Percentiles rank a stretch among this genome's conserved stretches.
Conservation (phyloP, 352 stramenopile species). For the Globisporangium orthogonon region DNA sequence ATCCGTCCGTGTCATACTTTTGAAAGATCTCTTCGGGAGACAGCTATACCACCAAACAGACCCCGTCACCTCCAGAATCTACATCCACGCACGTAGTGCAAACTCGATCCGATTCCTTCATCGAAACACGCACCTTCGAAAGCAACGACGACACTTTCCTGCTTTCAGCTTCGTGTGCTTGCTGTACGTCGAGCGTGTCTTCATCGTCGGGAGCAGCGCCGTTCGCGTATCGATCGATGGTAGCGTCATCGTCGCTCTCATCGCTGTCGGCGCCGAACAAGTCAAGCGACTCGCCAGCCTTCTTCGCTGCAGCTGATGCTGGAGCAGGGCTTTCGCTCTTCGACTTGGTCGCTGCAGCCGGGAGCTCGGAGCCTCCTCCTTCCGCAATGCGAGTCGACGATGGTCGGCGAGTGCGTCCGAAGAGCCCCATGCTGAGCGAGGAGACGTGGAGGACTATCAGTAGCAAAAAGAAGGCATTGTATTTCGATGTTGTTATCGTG, state of each 20-base stretch:
- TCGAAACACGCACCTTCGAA: slow-evolving; percentile 32
- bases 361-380: slow-evolving; percentile 14
- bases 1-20: slow-evolving; percentile 89
- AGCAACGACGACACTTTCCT: slow-evolving; percentile 63
- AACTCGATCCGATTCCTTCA: background rate
- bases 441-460: too few species aligned
- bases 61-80: background rate
- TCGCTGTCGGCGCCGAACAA: slow-evolving; percentile 72
- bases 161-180: slow-evolving; percentile 31
- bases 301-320: slow-evolving; percentile 3
- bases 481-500: background rate
- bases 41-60: slow-evolving; percentile 18
- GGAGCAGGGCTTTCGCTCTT: too few species aligned
- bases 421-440: slow-evolving; percentile 27
- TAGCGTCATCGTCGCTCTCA: slow-evolving; percentile 77
- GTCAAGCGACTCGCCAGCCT: slow-evolving; percentile 27
- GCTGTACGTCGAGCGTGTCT: slow-evolving; percentile 17
- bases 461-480: background rate
- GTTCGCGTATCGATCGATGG: slow-evolving; percentile 62
- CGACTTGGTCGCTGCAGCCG: background rate
- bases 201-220: slow-evolving; percentile 15
- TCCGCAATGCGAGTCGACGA: slow-evolving; percentile 28
- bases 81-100: too few species aligned
- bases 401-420: slow-evolving; percentile 17
- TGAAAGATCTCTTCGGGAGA: slow-evolving; percentile 88